A percentile compares a stretch with the other conserved stretches of the same genome.
Conservation (phyloP, 139 green algal species). For the Tetraselmis chui region DNA sequence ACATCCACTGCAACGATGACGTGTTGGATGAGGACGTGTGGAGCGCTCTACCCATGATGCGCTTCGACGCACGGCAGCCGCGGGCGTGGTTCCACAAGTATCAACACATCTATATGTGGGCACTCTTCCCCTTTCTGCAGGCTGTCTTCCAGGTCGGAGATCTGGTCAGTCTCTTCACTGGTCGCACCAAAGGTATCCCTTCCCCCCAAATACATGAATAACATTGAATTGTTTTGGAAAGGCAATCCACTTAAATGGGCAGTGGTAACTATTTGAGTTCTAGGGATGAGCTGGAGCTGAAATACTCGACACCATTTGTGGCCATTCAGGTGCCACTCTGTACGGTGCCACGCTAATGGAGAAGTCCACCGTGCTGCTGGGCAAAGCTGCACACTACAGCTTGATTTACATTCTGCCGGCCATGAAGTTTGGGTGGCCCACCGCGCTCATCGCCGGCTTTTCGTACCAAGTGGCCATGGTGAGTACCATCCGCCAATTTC, state of each 20-base stretch:
- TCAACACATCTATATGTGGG: conserved; percentile 85
- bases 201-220: too few species aligned
- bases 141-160: conserved; percentile 63
- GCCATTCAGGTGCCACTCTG: conserved; percentile 48
- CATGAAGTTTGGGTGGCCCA: conserved; percentile 38
- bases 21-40: conserved; percentile 77
- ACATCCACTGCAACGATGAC: conserved; percentile 87
- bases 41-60: conserved; percentile 60
- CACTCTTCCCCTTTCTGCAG: conserved; percentile 68
- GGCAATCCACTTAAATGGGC: too few species aligned
- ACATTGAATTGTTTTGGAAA: too few species aligned
- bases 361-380: conserved; percentile 43
- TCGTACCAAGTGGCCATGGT: not conserved
- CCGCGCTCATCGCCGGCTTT: conserved; percentile 26
- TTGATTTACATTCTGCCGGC: conserved; percentile 54
- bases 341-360: conserved; percentile 61
- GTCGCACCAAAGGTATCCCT: conserved; percentile 9
- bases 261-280: too few species aligned
- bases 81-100: conserved; percentile 63
- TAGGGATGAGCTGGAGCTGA: too few species aligned
- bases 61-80: conserved; percentile 68
- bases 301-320: too few species aligned
- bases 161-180: conserved; percentile 5
- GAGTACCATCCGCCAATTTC: too few species aligned
- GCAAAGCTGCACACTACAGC: conserved; percentile 69